Percentiles rank a stretch among this genome's conserved stretches.
phyloP scores from a whole-genome alignment of 257 asterid species.

The Fraxinus anomala region DNA sequence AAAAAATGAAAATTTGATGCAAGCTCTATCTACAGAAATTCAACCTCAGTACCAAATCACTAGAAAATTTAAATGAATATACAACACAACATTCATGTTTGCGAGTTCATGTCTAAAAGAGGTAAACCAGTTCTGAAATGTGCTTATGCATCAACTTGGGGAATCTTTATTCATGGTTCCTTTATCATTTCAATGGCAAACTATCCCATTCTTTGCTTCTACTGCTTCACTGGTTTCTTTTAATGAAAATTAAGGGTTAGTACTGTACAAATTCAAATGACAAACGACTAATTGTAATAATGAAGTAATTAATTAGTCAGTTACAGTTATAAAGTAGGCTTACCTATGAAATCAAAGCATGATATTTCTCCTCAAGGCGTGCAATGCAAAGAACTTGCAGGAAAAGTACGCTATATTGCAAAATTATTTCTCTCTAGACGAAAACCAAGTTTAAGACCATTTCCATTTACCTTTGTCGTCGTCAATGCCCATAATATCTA shows the following conservation, averaged over 20 bases:
- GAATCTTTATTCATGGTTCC: conserved; percentile 7
- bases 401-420: background rate
- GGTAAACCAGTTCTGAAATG: conserved; percentile 1
- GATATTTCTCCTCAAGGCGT: conserved; percentile 10
- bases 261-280: background rate
- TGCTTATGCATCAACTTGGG: background rate
- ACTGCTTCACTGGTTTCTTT: conserved; percentile 5
- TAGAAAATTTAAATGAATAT: background rate
- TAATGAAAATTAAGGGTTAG: conserved; percentile 4
- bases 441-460: conserved; percentile 3
- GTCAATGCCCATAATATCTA: conserved; percentile 13
- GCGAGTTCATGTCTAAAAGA: background rate
- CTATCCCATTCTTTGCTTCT: conserved; percentile 19
- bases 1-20: background rate
- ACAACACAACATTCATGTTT: background rate
- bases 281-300: background rate
- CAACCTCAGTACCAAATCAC: background rate
- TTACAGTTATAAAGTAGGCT: conserved; percentile 3
- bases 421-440: background rate
- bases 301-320: conserved; percentile 3
- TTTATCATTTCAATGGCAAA: conserved; percentile 12
- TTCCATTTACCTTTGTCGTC: background rate
- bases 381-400: conserved; percentile 15
- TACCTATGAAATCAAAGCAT: conserved; percentile 10
- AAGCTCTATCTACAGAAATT: background rate